Conservation (phyloP, 768 basidiomycete genomes). For the Brasilioporus rufonigricans region DNA sequence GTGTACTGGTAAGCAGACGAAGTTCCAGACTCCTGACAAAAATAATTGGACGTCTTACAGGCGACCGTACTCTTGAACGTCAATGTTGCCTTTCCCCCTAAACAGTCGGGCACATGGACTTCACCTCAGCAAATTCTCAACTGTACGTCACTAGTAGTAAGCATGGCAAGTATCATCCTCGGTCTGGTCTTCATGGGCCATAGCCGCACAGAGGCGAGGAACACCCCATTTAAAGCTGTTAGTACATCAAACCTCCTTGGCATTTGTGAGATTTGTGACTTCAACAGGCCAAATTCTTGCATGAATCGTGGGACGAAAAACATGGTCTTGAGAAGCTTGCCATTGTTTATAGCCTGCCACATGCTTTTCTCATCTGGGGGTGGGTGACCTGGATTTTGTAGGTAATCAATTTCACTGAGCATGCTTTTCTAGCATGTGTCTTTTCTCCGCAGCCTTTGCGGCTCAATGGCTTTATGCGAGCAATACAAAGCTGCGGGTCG, state of each 20-base stretch:
- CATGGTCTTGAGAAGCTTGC: slow-evolving; percentile 51
- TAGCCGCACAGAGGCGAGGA: slow-evolving; percentile 34
- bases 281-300: slow-evolving; percentile 14
- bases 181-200: slow-evolving; percentile 43
- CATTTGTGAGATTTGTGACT: background rate
- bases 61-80: slow-evolving; percentile 56
- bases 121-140: slow-evolving; percentile 37
- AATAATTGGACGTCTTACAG: slow-evolving; percentile 26
- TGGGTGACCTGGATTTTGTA: slow-evolving; percentile 30
- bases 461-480: slow-evolving; percentile 23
- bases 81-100: slow-evolving; percentile 59
- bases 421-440: slow-evolving; percentile 21
- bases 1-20: slow-evolving; percentile 45
- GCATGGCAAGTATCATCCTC: slow-evolving; percentile 42
- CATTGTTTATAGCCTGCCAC: slow-evolving; percentile 53
- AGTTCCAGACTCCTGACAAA: background rate
- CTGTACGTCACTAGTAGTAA: slow-evolving; percentile 43
- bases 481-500: slow-evolving; percentile 7
- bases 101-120: slow-evolving; percentile 36
- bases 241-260: slow-evolving; percentile 8
- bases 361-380: slow-evolving; percentile 60
- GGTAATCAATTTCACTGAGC: background rate
- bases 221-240: slow-evolving; percentile 36
- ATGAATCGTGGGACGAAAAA: slow-evolving; percentile 18
- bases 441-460: slow-evolving; percentile 28